phyloP scores from a whole-genome alignment of 2,329 filamentous ascomycete genomes.

The Xylaria sp. region DNA sequence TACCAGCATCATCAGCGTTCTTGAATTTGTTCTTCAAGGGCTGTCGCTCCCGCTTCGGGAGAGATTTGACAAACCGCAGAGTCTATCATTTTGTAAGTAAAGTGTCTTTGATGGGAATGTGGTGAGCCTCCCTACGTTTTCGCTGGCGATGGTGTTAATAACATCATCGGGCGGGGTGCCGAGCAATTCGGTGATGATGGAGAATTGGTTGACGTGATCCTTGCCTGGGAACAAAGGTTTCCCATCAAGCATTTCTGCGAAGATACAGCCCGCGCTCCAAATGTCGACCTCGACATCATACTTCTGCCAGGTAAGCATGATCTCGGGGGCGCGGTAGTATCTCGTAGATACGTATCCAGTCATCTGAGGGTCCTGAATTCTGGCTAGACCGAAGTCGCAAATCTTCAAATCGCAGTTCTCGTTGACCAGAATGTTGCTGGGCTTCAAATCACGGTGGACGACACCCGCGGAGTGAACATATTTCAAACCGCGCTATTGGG shows the following conservation, averaged over 20 bases:
- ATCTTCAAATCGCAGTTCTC: slow-evolving; percentile 99
- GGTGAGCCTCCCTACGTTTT: slow-evolving; percentile 71
- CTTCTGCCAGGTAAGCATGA: slow-evolving; percentile 99
- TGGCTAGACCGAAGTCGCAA: slow-evolving; percentile 96
- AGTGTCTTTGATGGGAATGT: background rate
- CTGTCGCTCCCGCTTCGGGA: slow-evolving; percentile 92
- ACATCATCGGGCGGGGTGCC: slow-evolving; percentile 98
- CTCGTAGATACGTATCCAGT: slow-evolving; percentile 98
- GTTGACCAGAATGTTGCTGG: slow-evolving; percentile 98
- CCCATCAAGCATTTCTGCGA: slow-evolving; percentile 98
- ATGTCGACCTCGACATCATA: slow-evolving; percentile 99
- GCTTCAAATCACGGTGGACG: slow-evolving; percentile 96
- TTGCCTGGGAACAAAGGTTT: slow-evolving; percentile 98
- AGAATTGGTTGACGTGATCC: slow-evolving; percentile 99
- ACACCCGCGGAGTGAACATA: slow-evolving; percentile 99
- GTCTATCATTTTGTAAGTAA: slow-evolving; percentile 63
- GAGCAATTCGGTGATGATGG: slow-evolving; percentile 96
- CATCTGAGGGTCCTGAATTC: slow-evolving; percentile 99
- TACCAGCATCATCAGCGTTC: slow-evolving; percentile 87
- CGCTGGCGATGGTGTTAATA: slow-evolving; percentile 97
- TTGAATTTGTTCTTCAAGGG: slow-evolving; percentile 89
- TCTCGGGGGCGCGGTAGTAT: slow-evolving; percentile 98
- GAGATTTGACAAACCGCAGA: slow-evolving; percentile 93
- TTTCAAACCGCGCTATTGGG: slow-evolving; percentile 84
- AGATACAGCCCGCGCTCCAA: slow-evolving; percentile 99